Percentiles rank a stretch among this genome's conserved stretches.
phyloP scores from a whole-genome alignment of 441 rosid genomes.

The Euphorbia celastroides region DNA sequence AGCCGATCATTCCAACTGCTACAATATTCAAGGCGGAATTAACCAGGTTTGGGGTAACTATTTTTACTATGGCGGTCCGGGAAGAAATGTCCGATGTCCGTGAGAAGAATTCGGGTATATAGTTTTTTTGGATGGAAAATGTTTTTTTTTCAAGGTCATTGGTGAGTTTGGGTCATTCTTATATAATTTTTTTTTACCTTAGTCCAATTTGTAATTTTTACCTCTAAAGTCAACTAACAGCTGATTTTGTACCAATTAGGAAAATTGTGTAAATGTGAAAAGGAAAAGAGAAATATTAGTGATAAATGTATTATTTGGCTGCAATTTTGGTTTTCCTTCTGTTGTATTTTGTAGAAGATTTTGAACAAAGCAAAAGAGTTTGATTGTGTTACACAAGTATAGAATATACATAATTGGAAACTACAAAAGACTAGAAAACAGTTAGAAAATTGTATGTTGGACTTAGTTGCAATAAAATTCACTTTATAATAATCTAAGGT shows the following conservation, averaged over 20 bases:
- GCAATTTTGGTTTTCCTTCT: constrained; percentile 15
- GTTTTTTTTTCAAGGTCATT: constrained; percentile 31
- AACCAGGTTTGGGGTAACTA: constrained; percentile 92
- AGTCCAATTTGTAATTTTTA: constrained; percentile 6
- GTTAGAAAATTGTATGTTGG: no score
- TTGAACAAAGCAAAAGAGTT: neutral
- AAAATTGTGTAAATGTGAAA: constrained; percentile 35
- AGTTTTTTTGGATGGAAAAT: constrained; percentile 27
- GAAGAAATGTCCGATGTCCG: constrained; percentile 80
- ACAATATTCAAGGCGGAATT: constrained; percentile 77
- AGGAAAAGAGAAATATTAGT: constrained; percentile 10
- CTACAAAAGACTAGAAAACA: no score
- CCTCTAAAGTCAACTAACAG: constrained; percentile 28
- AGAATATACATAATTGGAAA: neutral
- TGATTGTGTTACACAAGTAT: neutral
- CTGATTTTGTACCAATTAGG: constrained; percentile 27
- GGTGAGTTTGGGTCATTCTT: constrained; percentile 33
- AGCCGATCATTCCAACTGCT: constrained; percentile 91
- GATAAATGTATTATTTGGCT: constrained; percentile 30
- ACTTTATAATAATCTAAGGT: no score
- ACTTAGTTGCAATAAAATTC: no score
- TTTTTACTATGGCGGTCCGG: constrained; percentile 97
- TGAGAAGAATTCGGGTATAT: constrained; percentile 28
- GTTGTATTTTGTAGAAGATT: constrained; percentile 6
- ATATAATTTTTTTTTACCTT: constrained; percentile 28